These are phyloP conservation scores for Alternaria sp. DNA, from an alignment of 2,329 filamentous ascomycete species.

Conservation along the genomic window DNA sequence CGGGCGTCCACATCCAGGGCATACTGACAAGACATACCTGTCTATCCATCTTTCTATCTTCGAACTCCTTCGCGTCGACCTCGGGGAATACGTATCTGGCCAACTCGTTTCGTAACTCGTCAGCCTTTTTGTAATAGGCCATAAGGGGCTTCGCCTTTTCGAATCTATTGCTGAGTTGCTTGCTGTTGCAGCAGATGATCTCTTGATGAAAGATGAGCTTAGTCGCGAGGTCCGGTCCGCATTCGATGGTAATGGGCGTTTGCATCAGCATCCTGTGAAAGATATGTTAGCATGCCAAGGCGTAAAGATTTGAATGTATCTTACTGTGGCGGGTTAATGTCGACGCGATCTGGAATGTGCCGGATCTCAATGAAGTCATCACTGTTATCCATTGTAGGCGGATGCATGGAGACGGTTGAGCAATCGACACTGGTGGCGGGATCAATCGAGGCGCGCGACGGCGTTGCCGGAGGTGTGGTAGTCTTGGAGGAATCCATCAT, in stretches of 20 bases:
- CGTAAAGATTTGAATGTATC: too few relatives aligned
- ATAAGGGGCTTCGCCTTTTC: constrained; percentile 2
- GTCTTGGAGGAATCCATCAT: background rate
- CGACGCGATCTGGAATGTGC: background rate
- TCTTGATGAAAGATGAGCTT: constrained; percentile 16
- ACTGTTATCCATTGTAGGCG: background rate
- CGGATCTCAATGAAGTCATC: background rate
- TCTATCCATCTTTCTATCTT: background rate
- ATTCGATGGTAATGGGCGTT: constrained; percentile 20
- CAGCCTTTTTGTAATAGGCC: background rate
- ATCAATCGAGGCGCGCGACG: background rate
- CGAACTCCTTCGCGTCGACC: background rate
- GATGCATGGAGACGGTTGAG: background rate
- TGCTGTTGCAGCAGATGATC: constrained; percentile 20
- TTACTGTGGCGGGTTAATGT: background rate
- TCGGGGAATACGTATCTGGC: background rate
- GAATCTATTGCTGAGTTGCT: background rate
- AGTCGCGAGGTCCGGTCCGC: constrained; percentile 9
- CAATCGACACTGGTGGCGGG: background rate
- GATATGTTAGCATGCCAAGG: background rate
- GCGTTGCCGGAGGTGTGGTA: background rate
- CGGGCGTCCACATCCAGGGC: accelerated
- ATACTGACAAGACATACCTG: constrained; percentile 2
- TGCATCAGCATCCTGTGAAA: constrained; percentile 10
- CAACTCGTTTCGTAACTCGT: background rate